phyloP scores from a whole-genome alignment of 2,329 filamentous ascomycete genomes.

The Colletotrichum eremochloae region DNA sequence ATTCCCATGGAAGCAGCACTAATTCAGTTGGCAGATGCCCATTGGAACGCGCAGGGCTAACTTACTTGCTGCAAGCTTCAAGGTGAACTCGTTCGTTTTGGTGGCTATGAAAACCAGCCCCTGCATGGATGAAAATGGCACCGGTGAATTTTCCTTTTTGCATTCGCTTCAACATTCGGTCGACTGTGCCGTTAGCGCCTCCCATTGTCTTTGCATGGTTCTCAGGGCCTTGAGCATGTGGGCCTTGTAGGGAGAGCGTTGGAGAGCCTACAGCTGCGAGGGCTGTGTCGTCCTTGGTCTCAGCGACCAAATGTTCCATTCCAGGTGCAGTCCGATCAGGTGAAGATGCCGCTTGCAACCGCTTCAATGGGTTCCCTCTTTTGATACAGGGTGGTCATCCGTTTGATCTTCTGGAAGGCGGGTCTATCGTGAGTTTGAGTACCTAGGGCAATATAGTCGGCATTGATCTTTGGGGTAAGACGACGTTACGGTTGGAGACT shows the following conservation, averaged over 20 bases:
- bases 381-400: background rate
- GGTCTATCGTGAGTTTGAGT: background rate
- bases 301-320: slow-evolving; percentile 24
- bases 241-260: background rate
- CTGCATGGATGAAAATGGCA: slow-evolving; percentile 95
- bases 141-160: slow-evolving; percentile 60
- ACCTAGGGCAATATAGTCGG: background rate
- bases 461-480: background rate
- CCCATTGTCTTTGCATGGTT: slow-evolving; percentile 12
- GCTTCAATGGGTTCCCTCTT: background rate
- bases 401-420: background rate
- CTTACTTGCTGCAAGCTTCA: slow-evolving; percentile 88
- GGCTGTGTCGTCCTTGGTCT: slow-evolving; percentile 13
- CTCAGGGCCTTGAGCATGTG: background rate
- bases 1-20: slow-evolving; percentile 90
- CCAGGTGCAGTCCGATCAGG: slow-evolving; percentile 6
- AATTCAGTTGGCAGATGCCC: slow-evolving; percentile 5
- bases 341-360: background rate
- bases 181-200: slow-evolving; percentile 57
- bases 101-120: slow-evolving; percentile 91
- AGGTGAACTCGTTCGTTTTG: slow-evolving; percentile 89
- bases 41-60: background rate
- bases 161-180: slow-evolving; percentile 54
- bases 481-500: background rate
- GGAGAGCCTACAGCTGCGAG: background rate